A percentile compares a stretch with the other conserved stretches of the same genome.
Conservation (phyloP, 441 rosid genomes). For the Biscutella auriculata region DNA sequence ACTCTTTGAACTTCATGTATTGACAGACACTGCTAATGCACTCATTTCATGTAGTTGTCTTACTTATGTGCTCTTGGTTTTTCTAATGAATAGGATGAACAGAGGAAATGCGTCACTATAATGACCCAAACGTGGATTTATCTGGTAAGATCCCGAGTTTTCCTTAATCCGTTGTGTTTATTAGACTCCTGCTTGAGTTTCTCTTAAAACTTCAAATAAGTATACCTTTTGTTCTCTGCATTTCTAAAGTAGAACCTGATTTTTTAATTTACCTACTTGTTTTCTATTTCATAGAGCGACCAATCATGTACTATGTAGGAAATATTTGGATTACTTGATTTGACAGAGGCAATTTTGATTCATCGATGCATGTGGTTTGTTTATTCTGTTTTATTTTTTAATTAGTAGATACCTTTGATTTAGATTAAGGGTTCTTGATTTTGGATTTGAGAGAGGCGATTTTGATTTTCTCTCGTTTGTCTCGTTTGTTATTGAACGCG, state of each 20-base stretch:
- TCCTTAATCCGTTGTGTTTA: not conserved
- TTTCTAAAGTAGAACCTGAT: not conserved
- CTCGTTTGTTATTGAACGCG: no score
- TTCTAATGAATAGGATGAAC: constrained; percentile 23
- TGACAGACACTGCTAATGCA: not conserved
- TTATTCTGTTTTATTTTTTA: no score
- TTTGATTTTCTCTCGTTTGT: no score
- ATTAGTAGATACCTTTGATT: no score
- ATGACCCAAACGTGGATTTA: constrained; percentile 17
- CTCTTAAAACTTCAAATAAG: not conserved
- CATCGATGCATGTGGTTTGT: no score
- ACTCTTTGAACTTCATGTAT: not conserved
- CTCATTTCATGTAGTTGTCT: not conserved
- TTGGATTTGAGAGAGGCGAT: no score
- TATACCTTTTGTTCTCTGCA: constrained; percentile 1
- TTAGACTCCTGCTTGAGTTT: constrained; percentile 1
- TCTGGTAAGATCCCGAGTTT: constrained; percentile 13
- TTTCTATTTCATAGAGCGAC: constrained; percentile 14
- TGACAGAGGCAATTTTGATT: no score
- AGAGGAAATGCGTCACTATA: constrained; percentile 14
- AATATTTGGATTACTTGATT: no score
- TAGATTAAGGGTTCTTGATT: no score
- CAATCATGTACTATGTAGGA: constrained; percentile 24
- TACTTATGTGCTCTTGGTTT: constrained; percentile 5
- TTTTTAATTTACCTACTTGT: not conserved